phyloP scores from a whole-genome alignment of 192 early-diverging fungal species.

The Entomortierella lignicola region DNA sequence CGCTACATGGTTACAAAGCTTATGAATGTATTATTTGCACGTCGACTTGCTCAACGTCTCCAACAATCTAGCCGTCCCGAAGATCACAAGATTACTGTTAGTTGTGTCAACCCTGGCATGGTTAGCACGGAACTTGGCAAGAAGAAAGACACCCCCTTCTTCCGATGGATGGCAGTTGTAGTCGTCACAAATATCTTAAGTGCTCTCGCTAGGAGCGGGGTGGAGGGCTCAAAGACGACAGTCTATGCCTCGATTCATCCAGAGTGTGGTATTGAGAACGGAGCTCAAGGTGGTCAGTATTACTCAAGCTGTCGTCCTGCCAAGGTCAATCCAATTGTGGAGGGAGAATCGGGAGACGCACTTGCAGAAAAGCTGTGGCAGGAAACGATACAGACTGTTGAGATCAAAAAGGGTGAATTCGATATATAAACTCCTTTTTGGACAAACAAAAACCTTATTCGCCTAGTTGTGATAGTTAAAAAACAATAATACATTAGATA shows the following conservation, averaged over 20 bases:
- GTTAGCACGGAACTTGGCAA: slow-evolving; percentile 1
- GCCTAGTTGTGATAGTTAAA: too few relatives aligned
- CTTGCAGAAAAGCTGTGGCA: slow-evolving; percentile 17
- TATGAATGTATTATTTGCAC: slow-evolving; percentile 31
- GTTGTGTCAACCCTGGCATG: slow-evolving; percentile 19
- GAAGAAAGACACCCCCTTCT: not conserved
- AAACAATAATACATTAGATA: too few relatives aligned
- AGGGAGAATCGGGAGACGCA: slow-evolving; percentile 5
- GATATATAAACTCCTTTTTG: too few relatives aligned
- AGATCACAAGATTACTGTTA: slow-evolving; percentile 30
- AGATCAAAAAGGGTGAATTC: too few relatives aligned
- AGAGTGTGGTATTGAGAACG: slow-evolving; percentile 19
- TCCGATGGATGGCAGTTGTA: not conserved
- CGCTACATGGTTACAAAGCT: slow-evolving; percentile 27
- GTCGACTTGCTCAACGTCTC: slow-evolving; percentile 17
- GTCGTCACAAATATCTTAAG: not conserved
- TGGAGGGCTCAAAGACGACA: slow-evolving; percentile 13
- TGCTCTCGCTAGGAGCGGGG: slow-evolving; percentile 5
- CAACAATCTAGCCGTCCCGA: slow-evolving; percentile 4
- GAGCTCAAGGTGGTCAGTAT: slow-evolving; percentile 9
- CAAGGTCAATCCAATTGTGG: slow-evolving; percentile 1
- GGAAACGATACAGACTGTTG: too few relatives aligned
- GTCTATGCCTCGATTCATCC: slow-evolving; percentile 12
- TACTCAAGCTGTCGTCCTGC: slow-evolving; percentile 6
- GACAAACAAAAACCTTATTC: too few relatives aligned